Evolutionary conservation across 768 basidiomycete species (phyloP).

Genomic region (Panus rudis): DNA sequence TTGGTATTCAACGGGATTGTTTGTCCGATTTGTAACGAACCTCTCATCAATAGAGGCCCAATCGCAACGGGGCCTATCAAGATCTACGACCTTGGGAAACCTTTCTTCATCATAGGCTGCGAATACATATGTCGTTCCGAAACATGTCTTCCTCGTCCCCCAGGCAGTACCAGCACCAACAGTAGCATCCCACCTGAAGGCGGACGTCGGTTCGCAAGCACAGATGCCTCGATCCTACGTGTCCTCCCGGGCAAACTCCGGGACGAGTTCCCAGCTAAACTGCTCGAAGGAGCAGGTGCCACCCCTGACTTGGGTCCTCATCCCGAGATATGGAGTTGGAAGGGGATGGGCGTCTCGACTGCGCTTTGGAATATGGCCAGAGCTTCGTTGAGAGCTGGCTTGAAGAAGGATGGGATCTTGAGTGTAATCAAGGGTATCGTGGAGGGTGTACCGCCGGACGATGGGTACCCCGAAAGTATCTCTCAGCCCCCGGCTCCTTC

Average conservation of each 20-base stretch:
- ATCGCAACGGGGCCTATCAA: slow-evolving; percentile 72
- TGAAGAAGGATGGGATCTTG: slow-evolving; percentile 56
- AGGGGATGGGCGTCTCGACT: slow-evolving; percentile 62
- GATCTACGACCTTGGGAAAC: slow-evolving; percentile 71
- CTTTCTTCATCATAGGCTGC: slow-evolving; percentile 82
- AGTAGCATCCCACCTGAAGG: no score
- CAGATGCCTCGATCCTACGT: slow-evolving; percentile 63
- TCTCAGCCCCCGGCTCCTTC: no score
- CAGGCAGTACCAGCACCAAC: slow-evolving; percentile 27
- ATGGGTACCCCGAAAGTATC: no score
- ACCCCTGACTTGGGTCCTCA: slow-evolving; percentile 44
- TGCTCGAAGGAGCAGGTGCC: slow-evolving; percentile 47
- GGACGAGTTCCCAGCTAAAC: slow-evolving; percentile 66
- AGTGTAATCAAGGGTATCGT: slow-evolving; percentile 54
- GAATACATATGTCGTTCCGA: slow-evolving; percentile 62
- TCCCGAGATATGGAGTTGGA: slow-evolving; percentile 69
- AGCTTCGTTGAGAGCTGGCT: slow-evolving; percentile 48
- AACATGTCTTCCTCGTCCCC: slow-evolving; percentile 32
- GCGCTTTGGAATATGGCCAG: slow-evolving; percentile 70
- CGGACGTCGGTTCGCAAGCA: slow-evolving; percentile 63
- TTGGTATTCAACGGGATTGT: slow-evolving; percentile 78
- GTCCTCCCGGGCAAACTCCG: slow-evolving; percentile 60
- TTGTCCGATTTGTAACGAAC: slow-evolving; percentile 57
- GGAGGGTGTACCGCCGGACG: slow-evolving; percentile 40
- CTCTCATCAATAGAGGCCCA: slow-evolving; percentile 60